Base-by-base conservation (phyloP, 192 early-diverging fungal species). In the Podochytrium sp. region DNA sequence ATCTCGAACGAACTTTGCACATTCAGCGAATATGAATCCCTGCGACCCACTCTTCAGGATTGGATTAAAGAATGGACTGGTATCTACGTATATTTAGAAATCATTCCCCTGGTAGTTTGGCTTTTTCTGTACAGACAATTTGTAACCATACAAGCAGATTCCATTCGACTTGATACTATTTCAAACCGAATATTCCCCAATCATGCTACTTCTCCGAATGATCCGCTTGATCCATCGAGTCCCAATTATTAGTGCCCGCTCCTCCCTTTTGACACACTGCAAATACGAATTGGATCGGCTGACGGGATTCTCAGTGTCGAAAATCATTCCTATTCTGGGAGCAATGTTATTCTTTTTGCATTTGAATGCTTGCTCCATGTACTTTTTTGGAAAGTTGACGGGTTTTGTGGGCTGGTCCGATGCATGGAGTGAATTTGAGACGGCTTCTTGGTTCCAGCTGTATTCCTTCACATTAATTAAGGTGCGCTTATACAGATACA, bases 281-380 rank as follows among this genome's bases (percentile, higher is more conserved):
- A 67, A 33, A 18, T 37, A 32, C 10, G 6, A 23, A 16, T 1
- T 58, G 10, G 30, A 47, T 53, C 16, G 29, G 6, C 1, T 27
- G 30, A 25, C 32, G 25, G 74, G 74, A 4, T 41, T 56, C 25
- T n/a, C 51, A 23, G 42, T 53, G 25, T 67, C 60, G 25, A 33
- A 52, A 25, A 63, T 68, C 29, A 16, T 67, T 18, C 37, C 47
- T 5, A 47, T 75, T 20, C 6, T 42, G 27, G 34, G 1, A 2
- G 64, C 25, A 25, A 59, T 78, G 18, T 27, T 76, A 4, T 33
- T 7, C 12, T 76, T 66, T 47, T 23, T 78, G 23, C 77, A 78
- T 61, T 35, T 72, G 34, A 77, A 78, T n/a, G 75, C 66, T 2
- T 78, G 77, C 30, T 32, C 65, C 1, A 55, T 52, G 1, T 71